These are phyloP conservation scores for Wickerhamiella siamensis DNA, from an alignment of 805 yeast genomes.

Conservation along the genomic window DNA sequence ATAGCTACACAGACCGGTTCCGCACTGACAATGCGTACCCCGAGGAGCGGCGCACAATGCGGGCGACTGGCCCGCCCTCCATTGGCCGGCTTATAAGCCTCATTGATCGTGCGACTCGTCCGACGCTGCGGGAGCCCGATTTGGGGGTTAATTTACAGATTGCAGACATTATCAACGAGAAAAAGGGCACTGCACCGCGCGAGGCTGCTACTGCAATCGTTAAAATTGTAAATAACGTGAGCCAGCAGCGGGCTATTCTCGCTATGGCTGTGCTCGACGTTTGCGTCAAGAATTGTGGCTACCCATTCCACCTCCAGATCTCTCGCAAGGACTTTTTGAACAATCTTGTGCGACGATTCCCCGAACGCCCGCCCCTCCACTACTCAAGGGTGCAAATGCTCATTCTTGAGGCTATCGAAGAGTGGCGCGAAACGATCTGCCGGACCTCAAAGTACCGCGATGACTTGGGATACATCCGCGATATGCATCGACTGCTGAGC, in stretches of 20 bases:
- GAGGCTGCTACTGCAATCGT: conserved; percentile 86
- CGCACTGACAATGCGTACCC: conserved; percentile 14
- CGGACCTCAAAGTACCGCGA: conserved; percentile 79
- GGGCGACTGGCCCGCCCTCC: conserved; percentile 5
- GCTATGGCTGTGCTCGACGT: conserved; percentile 70
- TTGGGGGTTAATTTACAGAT: conserved; percentile 78
- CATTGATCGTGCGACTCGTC: conserved; percentile 74
- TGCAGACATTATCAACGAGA: conserved; percentile 83
- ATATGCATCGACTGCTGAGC: conserved; percentile 82
- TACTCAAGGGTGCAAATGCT: conserved; percentile 73
- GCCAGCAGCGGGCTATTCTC: conserved; percentile 68
- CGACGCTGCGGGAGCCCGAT: conserved; percentile 66
- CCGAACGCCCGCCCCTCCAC: conserved; percentile 83
- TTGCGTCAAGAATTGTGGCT: conserved; percentile 93
- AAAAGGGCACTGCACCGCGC: conserved; percentile 80
- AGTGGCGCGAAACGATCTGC: conserved; percentile 94
- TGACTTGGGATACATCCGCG: conserved; percentile 82
- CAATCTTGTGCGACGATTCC: conserved; percentile 83
- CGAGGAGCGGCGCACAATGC: conserved; percentile 4
- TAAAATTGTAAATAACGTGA: conserved; percentile 64
- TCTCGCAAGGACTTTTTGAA: conserved; percentile 89
- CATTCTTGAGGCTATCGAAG: conserved; percentile 81
- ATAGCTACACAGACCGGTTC: conserved; percentile 17
- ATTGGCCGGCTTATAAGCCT: conserved; percentile 10
- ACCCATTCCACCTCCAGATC: conserved; percentile 89